phyloP scores from a whole-genome alignment of 768 basidiomycete genomes.

The Xanthoconium purpureum region DNA sequence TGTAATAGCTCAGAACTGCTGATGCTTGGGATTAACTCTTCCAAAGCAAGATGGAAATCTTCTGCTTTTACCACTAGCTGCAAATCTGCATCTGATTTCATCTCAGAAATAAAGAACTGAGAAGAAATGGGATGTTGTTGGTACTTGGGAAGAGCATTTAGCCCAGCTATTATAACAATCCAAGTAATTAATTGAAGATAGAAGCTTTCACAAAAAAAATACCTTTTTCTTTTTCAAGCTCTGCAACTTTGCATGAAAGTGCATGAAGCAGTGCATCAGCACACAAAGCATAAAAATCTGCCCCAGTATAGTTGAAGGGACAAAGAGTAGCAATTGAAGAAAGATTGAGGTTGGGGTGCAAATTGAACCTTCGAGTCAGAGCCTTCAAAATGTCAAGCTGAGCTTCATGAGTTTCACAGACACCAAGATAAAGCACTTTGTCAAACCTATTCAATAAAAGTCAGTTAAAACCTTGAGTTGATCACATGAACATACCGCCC shows the following conservation, averaged over 20 bases:
- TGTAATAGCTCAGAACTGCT: constrained; percentile 83
- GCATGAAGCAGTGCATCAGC: constrained; percentile 95
- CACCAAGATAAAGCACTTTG: constrained; percentile 91
- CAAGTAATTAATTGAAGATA: neutral
- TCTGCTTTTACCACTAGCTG: constrained; percentile 67
- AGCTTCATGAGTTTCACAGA: constrained; percentile 81
- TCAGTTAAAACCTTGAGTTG: neutral
- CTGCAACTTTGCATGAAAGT: constrained; percentile 83
- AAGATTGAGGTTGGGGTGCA: constrained; percentile 68
- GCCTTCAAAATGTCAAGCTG: constrained; percentile 87
- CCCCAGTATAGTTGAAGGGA: constrained; percentile 93
- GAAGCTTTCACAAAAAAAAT: neutral
- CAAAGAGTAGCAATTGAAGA: constrained; percentile 64
- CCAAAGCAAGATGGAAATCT: constrained; percentile 77
- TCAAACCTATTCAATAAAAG: constrained; percentile 68
- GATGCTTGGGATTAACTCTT: constrained; percentile 74
- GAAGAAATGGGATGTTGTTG: constrained; percentile 67
- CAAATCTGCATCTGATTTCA: constrained; percentile 67
- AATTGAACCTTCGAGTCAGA: constrained; percentile 86
- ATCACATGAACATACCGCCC: constrained; percentile 55
- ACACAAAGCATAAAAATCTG: constrained; percentile 97
- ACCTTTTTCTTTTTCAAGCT: constrained; percentile 76
- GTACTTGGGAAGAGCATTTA: constrained; percentile 48
- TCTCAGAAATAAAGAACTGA: constrained; percentile 86
- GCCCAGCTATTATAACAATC: constrained; percentile 3